Percentiles rank a stretch among this genome's conserved stretches.
Evolutionary conservation across 805 yeast species (phyloP).

Genomic region (Diddensiella santjacobensis): DNA sequence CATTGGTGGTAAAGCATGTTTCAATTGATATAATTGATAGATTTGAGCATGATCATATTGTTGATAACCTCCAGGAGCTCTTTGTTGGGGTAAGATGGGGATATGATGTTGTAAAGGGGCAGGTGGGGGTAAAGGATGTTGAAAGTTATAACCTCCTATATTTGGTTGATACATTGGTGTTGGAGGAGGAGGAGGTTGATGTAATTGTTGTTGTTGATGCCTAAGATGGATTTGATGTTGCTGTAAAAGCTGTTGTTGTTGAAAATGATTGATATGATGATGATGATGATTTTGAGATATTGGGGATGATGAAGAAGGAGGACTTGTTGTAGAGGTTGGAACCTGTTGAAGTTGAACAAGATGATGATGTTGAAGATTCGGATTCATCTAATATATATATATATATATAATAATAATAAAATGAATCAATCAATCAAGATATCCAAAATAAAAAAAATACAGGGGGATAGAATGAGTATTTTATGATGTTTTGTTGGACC

Average conservation of each 20-base stretch:
- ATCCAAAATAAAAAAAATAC: no score
- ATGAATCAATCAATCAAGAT: not conserved
- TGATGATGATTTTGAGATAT: not conserved
- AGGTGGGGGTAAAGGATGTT: not conserved
- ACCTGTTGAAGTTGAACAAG: not conserved
- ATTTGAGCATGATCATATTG: not conserved
- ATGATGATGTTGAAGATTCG: no score
- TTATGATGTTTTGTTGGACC: not conserved
- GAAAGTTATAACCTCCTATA: not conserved
- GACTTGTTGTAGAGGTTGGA: not conserved
- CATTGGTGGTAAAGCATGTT: not conserved
- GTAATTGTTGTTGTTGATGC: conserved; percentile 1
- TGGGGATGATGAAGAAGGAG: not conserved
- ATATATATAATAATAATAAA: no score
- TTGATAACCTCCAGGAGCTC: no score
- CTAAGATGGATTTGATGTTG: not conserved
- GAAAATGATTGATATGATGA: not conserved
- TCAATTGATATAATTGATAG: not conserved
- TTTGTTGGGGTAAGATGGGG: no score
- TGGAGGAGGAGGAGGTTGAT: not conserved
- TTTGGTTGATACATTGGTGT: not conserved
- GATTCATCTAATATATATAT: not conserved
- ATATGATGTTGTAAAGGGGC: not conserved
- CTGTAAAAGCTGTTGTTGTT: not conserved
- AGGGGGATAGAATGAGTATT: not conserved